Conservation (phyloP, 768 basidiomycete genomes). For the Trametes cingulata region DNA sequence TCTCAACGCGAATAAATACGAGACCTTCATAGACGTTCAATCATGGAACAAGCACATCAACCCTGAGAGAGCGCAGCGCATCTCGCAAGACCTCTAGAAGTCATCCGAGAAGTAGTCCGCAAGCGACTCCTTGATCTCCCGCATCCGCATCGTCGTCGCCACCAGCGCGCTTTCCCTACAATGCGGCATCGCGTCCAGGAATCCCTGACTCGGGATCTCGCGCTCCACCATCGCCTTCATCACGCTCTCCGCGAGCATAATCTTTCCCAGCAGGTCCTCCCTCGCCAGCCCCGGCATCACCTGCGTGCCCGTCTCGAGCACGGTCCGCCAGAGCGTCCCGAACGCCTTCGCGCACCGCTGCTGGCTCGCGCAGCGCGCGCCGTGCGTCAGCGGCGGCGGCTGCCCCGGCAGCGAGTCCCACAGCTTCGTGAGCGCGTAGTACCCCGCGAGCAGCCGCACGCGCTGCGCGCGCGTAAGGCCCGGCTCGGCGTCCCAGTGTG, state of each 20-base stretch:
- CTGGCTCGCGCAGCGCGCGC: constrained; percentile 41
- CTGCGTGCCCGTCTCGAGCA: constrained; percentile 40
- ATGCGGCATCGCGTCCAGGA: constrained; percentile 45
- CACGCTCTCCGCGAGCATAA: constrained; percentile 49
- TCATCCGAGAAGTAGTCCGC: constrained; percentile 50
- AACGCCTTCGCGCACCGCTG: constrained; percentile 48
- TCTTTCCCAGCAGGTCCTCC: constrained; percentile 46
- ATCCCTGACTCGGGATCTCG: constrained; percentile 41
- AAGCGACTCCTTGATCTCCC: constrained; percentile 48
- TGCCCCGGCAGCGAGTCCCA: constrained; percentile 45
- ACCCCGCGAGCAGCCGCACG: constrained; percentile 53
- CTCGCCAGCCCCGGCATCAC: constrained; percentile 41
- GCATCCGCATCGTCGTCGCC: constrained; percentile 45
- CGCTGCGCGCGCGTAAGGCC: constrained; percentile 49
- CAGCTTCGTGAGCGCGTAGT: constrained; percentile 48
- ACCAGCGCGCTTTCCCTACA: constrained; percentile 45
- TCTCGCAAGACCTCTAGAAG: constrained; percentile 17
- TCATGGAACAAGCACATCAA: background rate
- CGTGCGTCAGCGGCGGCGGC: constrained; percentile 46
- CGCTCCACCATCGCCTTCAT: constrained; percentile 48
- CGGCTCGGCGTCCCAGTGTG: constrained; percentile 49
- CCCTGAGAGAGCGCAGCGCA: background rate
- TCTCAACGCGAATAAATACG: background rate
- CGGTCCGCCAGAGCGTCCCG: constrained; percentile 46
- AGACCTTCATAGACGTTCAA: background rate